Evolutionary conservation across 495 filamentous ascomycete species (phyloP), one percentile per base, ranked within the genome.

Genomic region (Pseudoneurospora amorphoporcata): DNA sequence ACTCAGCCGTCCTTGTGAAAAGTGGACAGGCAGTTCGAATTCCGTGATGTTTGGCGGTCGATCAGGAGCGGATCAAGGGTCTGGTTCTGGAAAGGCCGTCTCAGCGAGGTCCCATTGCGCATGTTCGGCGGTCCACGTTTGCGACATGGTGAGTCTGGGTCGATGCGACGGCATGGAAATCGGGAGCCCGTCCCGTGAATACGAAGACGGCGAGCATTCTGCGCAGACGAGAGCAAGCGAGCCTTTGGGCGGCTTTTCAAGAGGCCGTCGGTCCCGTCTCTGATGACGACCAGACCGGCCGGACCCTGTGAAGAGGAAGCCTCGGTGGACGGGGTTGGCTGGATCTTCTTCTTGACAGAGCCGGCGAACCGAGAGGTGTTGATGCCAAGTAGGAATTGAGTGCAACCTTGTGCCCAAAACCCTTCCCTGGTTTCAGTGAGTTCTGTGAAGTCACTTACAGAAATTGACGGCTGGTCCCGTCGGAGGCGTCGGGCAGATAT

Each of bases 121-220:
- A 61, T 61, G 47, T 61, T 61, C 47, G 29, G 47, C 47, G 47
- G 47, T 58, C 47, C 47, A 58, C 19, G 23, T 61, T 61, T 61
- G 47, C 47, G 23, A 16, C 47, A 61, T 61, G 47, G 47, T 16
- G 47, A 61, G 47, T 61, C 23, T 29, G 65, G 73, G 69, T 76
- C 71, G 72, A 74, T 76, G 70, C 53, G 70, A 69, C 68, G 40
- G 70, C 65, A 43, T 41, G 39, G 68, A 35, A 45, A 53, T 45
- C 77, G 77, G 77, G 72, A 76, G 74, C 43, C 41, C 77, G 77
- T 45, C 74, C 77, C 77, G 75, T 39, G 41, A 72, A 75, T 75
- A 76, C 75, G 75, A 45, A 8, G 47, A 61, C 47, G 5, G 47
- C 47, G 12, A 14, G 12, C 12, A 7, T 32, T 8, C 23, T 29